Percentiles rank a stretch among this genome's conserved stretches.
phyloP scores from a whole-genome alignment of 176 grass and related monocot species.

The Pontederia paniculata region DNA sequence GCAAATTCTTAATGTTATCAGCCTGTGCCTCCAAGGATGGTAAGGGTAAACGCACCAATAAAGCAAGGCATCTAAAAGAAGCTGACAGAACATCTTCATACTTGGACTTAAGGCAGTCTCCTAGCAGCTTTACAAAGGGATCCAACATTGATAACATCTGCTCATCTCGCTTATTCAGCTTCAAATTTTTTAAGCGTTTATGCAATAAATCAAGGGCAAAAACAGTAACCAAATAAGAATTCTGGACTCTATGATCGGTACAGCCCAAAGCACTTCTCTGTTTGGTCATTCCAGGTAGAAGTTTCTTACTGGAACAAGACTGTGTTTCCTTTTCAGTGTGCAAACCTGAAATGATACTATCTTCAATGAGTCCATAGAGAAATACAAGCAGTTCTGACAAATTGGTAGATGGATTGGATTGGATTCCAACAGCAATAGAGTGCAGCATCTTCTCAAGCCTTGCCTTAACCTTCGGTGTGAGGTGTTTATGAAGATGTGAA shows the following conservation, averaged over 20 bases:
- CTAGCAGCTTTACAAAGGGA: conserved; percentile 67
- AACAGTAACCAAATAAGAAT: conserved; percentile 58
- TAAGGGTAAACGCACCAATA: conserved; percentile 66
- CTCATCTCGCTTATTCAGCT: conserved; percentile 53
- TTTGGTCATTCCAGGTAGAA: conserved; percentile 15
- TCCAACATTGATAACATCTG: conserved; percentile 69
- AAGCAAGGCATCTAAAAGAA: conserved; percentile 67
- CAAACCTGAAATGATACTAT: conserved; percentile 30
- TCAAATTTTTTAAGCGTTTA: conserved; percentile 66
- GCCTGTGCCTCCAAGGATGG: conserved; percentile 64
- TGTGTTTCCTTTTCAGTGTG: conserved; percentile 25
- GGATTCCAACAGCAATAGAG: conserved; percentile 71
- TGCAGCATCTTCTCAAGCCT: conserved; percentile 69
- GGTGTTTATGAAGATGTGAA: conserved; percentile 49
- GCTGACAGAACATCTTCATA: conserved; percentile 66
- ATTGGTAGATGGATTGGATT: conserved; percentile 70
- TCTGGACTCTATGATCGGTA: conserved; percentile 23
- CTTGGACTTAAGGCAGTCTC: conserved; percentile 69
- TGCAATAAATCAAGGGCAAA: conserved; percentile 70
- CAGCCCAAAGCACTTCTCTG: conserved; percentile 19
- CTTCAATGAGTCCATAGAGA: conserved; percentile 66
- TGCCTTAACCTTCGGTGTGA: conserved; percentile 59
- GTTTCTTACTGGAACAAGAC: conserved; percentile 20
- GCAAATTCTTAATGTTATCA: conserved; percentile 57
- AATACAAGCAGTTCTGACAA: conserved; percentile 56